These are phyloP conservation scores for Metarhizium album DNA, from an alignment of 2,329 filamentous ascomycete genomes.

Conservation along the genomic window DNA sequence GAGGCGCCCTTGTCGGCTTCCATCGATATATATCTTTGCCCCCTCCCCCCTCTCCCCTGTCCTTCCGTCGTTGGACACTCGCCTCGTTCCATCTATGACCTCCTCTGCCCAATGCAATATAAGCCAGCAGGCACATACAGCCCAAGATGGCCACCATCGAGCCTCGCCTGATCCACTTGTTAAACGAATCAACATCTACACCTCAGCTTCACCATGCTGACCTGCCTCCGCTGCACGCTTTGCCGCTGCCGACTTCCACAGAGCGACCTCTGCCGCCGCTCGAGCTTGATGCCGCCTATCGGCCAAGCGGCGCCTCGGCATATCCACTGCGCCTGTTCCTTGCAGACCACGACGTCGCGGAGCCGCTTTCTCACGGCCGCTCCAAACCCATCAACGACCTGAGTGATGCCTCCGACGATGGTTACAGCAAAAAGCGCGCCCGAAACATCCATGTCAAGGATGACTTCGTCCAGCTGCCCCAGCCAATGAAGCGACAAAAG, in stretches of 20 bases:
- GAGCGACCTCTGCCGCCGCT: conserved; percentile 40
- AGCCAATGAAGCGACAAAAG: conserved; percentile 55
- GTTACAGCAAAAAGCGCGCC: conserved; percentile 43
- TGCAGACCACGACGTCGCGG: conserved; percentile 26
- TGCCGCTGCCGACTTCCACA: conserved; percentile 31
- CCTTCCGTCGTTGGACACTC: background rate
- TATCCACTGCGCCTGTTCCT: conserved; percentile 31
- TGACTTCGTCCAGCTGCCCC: conserved; percentile 52
- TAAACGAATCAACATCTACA: conserved; percentile 42
- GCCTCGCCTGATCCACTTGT: conserved; percentile 53
- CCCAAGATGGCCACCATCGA: conserved; percentile 54
- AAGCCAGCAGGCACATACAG: conserved; percentile 2
- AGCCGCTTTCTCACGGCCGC: conserved; percentile 21
- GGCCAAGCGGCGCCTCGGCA: conserved; percentile 15
- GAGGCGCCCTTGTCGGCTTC: conserved; percentile 3
- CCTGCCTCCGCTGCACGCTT: conserved; percentile 42
- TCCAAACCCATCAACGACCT: conserved; percentile 36
- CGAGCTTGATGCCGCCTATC: conserved; percentile 36
- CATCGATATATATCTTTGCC: conserved; percentile 1
- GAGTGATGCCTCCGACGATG: conserved; percentile 32
- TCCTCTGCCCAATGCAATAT: conserved; percentile 3
- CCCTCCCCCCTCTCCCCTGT: background rate
- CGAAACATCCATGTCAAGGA: conserved; percentile 40
- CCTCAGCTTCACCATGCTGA: conserved; percentile 38
- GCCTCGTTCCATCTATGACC: background rate